phyloP scores from a whole-genome alignment of 164 flowering plant genomes.

The Tetracentron sinense region DNA sequence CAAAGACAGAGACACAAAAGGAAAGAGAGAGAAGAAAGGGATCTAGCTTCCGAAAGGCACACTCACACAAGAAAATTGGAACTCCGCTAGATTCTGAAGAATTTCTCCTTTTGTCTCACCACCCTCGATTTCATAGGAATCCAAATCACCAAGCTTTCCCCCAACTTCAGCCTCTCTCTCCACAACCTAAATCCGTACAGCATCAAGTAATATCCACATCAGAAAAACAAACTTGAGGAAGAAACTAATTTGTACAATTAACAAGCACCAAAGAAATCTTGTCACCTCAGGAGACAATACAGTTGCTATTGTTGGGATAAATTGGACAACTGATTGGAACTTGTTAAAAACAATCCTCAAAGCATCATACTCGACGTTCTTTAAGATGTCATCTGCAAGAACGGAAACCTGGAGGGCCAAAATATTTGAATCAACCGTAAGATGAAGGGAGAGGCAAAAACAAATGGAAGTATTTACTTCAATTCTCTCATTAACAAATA shows the following conservation, averaged over 20 bases:
- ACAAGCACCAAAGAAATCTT: neutral
- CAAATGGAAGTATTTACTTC: neutral
- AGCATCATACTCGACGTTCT: constrained; percentile 93
- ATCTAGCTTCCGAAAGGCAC: neutral
- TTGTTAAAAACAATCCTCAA: constrained; percentile 81
- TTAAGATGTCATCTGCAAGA: constrained; percentile 89
- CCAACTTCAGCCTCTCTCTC: constrained; percentile 90
- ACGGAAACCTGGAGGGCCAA: constrained; percentile 68
- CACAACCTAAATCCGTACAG: constrained; percentile 43
- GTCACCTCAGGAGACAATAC: constrained; percentile 88
- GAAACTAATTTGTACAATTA: neutral
- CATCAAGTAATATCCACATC: neutral
- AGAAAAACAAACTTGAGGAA: neutral
- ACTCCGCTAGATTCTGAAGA: constrained; percentile 85
- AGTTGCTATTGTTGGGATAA: constrained; percentile 74
- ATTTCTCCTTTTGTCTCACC: constrained; percentile 80
- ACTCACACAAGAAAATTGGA: constrained; percentile 96
- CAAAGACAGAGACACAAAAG: too few relatives aligned
- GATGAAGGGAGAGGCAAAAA: neutral
- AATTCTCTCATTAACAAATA: too few relatives aligned
- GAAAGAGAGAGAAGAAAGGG: neutral
- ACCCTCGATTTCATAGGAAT: constrained; percentile 91
- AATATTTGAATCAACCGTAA: neutral
- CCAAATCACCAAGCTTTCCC: constrained; percentile 78
- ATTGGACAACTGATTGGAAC: constrained; percentile 76